phyloP scores from a whole-genome alignment of 331 rosid species.

The Pyrus hybrid region DNA sequence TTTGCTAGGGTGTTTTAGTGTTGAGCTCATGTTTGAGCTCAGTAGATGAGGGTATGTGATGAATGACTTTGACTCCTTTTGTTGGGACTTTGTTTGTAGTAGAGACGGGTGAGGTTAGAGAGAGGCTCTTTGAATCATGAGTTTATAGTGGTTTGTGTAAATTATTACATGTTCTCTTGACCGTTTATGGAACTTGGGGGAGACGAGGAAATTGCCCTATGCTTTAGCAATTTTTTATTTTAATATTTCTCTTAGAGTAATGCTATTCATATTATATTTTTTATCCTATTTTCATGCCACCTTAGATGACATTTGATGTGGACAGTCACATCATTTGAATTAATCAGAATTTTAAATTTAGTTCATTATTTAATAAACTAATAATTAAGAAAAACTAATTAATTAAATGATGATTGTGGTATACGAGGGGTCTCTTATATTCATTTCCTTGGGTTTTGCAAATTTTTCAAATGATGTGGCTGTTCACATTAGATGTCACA shows the following conservation, averaged over 20 bases:
- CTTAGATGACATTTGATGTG: too few relatives aligned
- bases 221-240: background rate
- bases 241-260: background rate
- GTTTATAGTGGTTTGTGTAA: slow-evolving; percentile 25
- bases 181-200: slow-evolving; percentile 12
- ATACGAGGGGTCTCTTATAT: too few relatives aligned
- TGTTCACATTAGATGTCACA: too few relatives aligned
- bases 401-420: too few relatives aligned
- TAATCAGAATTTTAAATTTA: too few relatives aligned
- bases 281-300: too few relatives aligned
- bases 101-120: slow-evolving; percentile 24
- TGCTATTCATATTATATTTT: too few relatives aligned
- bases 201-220: slow-evolving; percentile 15
- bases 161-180: slow-evolving; percentile 12
- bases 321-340: too few relatives aligned
- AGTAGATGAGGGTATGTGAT: background rate
- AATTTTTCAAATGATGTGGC: too few relatives aligned
- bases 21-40: background rate
- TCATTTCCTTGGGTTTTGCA: too few relatives aligned
- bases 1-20: slow-evolving; percentile 10
- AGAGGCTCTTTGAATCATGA: slow-evolving; percentile 6
- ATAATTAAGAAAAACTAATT: too few relatives aligned
- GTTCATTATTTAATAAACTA: too few relatives aligned
- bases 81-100: slow-evolving; percentile 6
- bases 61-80: slow-evolving; percentile 9